These are phyloP conservation scores for Phytophthora europaea DNA, from an alignment of 352 stramenopile species.

Conservation along the genomic window DNA sequence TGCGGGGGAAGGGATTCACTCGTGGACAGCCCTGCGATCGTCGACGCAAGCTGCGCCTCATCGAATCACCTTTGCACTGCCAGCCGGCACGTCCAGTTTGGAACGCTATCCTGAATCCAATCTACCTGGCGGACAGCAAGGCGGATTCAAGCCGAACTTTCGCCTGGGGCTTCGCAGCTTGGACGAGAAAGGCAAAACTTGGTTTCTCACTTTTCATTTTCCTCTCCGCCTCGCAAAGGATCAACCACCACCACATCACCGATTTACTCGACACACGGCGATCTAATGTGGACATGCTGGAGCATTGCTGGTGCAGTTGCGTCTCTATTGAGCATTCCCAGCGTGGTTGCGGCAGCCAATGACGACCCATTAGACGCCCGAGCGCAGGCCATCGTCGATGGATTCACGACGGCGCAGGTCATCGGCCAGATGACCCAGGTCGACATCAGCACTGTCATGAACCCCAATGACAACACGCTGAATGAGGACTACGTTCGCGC, in stretches of 20 bases:
- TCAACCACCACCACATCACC: conserved; percentile 9
- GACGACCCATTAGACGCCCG: conserved; percentile 18
- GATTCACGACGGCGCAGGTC: conserved; percentile 41
- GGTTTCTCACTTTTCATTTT: conserved; percentile 34
- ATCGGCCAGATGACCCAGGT: conserved; percentile 93
- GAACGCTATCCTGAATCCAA: neutral
- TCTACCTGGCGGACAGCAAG: conserved; percentile 4
- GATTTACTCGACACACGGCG: neutral
- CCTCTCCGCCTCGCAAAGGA: conserved; percentile 23
- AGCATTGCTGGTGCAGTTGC: conserved; percentile 5
- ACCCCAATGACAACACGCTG: conserved; percentile 57
- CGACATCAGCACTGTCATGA: conserved; percentile 79
- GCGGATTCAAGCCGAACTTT: neutral
- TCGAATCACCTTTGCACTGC: conserved; percentile 11
- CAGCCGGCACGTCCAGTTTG: conserved; percentile 11
- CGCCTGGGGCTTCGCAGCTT: neutral
- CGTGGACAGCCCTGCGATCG: conserved; percentile 19
- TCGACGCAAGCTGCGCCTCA: conserved; percentile 3
- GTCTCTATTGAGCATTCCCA: conserved; percentile 4
- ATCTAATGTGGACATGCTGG: conserved; percentile 31
- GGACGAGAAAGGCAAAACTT: conserved; percentile 16
- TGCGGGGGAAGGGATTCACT: conserved; percentile 26
- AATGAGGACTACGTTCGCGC: conserved; percentile 61
- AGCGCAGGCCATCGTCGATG: conserved; percentile 24
- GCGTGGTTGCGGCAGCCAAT: neutral